Base-by-base conservation (phyloP, 2,329 filamentous ascomycete genomes). In the Aspergillus floridensis region DNA sequence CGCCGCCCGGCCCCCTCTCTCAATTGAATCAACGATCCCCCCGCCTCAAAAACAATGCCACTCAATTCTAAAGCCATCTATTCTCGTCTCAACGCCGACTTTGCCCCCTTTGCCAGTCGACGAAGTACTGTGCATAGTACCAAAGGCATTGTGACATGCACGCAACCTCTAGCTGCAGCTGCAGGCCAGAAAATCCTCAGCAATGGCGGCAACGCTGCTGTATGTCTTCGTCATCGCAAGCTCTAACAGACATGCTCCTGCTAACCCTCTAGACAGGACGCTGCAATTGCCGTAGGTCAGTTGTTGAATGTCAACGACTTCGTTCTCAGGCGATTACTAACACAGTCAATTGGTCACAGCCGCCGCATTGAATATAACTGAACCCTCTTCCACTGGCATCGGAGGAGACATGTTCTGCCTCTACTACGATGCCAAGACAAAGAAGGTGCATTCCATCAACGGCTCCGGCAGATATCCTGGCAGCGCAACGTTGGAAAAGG, bases 321-420 rank as follows among this genome's bases (percentile, higher is more conserved):
- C 12, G 11, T 6, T 11, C 11, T 21, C 16, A n/a, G 26, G 49
- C 59, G 47, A 59, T 16, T 12, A n/a, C 22, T 35, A 47, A 44
- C 38, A 44, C 6, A 44, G 16, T n/a, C 14, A 44, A 16, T 3
- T 19, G 29, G 16, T 53, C 48, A 55, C 49, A 91, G 93, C 95
- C 49, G 95, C 95, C 32, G 92, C 88, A 5, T 82, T 99, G 58
- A 98, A 97, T 77, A 85, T 98, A 72, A 96, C 93, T 0, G 95
- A 99, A 73, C 95, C 95, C 7, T 87, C 88, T 60, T 95, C 90
- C 5, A 98, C 95, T 0, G 95, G 95, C 46, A 97, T 99, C 61
- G 95, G 95, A 59, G 95, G 95, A 63, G 95, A 99, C 77, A 92
- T 96, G 87, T 99, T 98, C 79, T 93, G 93, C 75, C 85, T 98